Percentiles rank a stretch among this genome's conserved stretches.
Conservation (phyloP, 176 grass and related monocot genomes). For the Ananas comosus region DNA sequence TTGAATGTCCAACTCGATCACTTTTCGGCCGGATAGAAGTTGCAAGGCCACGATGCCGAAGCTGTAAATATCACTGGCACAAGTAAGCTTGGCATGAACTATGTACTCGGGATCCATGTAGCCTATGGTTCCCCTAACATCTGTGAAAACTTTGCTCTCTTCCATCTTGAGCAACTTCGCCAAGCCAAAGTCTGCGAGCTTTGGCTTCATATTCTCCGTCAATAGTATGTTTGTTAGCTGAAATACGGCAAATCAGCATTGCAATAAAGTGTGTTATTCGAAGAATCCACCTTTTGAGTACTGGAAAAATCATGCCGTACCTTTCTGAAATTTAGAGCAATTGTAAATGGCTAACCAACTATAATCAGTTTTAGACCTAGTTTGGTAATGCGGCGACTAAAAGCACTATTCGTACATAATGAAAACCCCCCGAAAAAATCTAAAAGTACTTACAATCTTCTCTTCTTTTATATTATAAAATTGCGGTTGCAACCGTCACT, state of each 20-base stretch:
- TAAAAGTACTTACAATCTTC: too few relatives aligned
- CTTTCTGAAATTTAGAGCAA: too few relatives aligned
- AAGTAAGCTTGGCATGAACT: conserved; percentile 44
- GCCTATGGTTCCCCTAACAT: conserved; percentile 57
- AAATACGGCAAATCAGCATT: not conserved
- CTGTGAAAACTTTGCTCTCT: conserved; percentile 53
- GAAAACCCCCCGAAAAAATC: too few relatives aligned
- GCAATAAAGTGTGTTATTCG: not conserved
- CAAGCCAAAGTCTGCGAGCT: conserved; percentile 51
- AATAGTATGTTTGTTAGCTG: conserved; percentile 66
- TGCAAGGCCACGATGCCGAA: conserved; percentile 54
- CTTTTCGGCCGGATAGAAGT: conserved; percentile 53
- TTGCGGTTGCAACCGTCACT: too few relatives aligned
- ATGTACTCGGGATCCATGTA: conserved; percentile 78
- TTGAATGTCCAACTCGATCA: conserved; percentile 51
- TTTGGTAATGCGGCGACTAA: too few relatives aligned
- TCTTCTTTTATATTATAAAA: too few relatives aligned
- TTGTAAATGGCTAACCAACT: too few relatives aligned
- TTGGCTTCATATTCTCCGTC: conserved; percentile 39
- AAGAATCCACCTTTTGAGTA: not conserved
- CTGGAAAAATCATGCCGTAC: too few relatives aligned
- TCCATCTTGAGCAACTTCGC: conserved; percentile 49
- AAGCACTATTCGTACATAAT: too few relatives aligned
- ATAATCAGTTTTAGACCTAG: too few relatives aligned
- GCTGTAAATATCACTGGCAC: conserved; percentile 54